A percentile compares a stretch with the other conserved stretches of the same genome.
Conservation (phyloP, 345 rosid genomes). For the Lumnitzera littorea region DNA sequence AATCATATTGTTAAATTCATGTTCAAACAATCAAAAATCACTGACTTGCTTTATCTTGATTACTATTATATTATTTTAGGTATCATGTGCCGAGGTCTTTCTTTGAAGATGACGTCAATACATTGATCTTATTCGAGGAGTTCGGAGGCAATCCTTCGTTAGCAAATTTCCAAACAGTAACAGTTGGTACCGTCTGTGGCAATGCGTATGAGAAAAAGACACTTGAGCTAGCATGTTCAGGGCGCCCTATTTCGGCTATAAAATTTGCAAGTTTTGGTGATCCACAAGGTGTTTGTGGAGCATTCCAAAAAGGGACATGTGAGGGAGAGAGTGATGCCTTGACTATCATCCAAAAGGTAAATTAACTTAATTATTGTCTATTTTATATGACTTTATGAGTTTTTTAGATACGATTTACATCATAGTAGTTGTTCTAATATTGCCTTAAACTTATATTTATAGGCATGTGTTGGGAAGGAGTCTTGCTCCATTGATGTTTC, state of each 20-base stretch:
- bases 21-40: no score
- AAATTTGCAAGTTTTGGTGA: constrained; percentile 38
- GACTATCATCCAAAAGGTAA: constrained; percentile 3
- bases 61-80: constrained; percentile 8
- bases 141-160: constrained; percentile 26
- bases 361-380: no score
- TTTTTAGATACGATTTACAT: no score
- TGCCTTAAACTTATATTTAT: not conserved
- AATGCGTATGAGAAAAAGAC: constrained; percentile 18
- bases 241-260: constrained; percentile 14
- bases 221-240: constrained; percentile 30
- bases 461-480: constrained; percentile 13
- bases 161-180: constrained; percentile 22
- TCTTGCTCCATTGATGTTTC: not conserved
- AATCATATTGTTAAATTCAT: no score
- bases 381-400: no score
- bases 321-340: constrained; percentile 3
- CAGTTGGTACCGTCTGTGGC: constrained; percentile 22
- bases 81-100: constrained; percentile 35
- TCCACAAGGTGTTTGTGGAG: constrained; percentile 24
- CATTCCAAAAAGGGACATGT: constrained; percentile 13
- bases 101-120: constrained; percentile 10
- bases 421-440: no score
- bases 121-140: constrained; percentile 36
- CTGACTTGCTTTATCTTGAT: no score